Evolutionary conservation across 345 rosid species (phyloP), one percentile per base, ranked within the genome.

Genomic region (Trapa bicornis): DNA sequence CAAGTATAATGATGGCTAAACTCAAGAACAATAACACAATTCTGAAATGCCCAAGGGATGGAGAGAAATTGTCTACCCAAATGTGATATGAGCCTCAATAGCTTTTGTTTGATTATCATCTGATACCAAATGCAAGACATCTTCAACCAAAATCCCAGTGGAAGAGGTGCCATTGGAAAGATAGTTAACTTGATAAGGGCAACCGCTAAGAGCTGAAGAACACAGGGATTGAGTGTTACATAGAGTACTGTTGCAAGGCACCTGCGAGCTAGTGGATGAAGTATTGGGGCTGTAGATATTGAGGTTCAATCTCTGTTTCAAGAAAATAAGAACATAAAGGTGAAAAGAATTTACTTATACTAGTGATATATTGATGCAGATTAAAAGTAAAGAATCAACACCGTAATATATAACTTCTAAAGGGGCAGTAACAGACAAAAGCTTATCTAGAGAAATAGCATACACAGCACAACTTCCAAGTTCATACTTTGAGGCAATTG

Each of bases 161-260:
- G 97, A 79, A 4, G 89, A 78, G 64, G 97, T 91, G 66, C 75
- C 82, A 68, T 84, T 82, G 37, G 96, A 89, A 47, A 91, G 89
- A 80, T 91, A 91, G 15, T 57, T 38, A 60, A 85, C 80, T 67
- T 77, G 80, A 72, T 88, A 91, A 13, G 87, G 86, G 68, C 97
- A 91, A 68, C 70, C 62, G 69, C 80, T 83, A 57, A 41, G 61
- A 73, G 83, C 73, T 3, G 91, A 80, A 61, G 88, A 22, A 39
- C 97, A 91, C 47, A 16, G 78, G 65, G 72, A 76, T 67, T 47
- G 74, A 62, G 79, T 66, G 37, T 29, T 8, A 68, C 97, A 91
- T 75, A 77, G 65, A 10, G 68, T 22, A 77, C 85, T 91, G 81
- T 71, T 78, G 76, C 97, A 91, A 67, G 80, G 60, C 68, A 91